These are phyloP conservation scores for Ophiostoma sp. DNA, from an alignment of 2,329 filamentous ascomycete genomes.

Conservation along the genomic window DNA sequence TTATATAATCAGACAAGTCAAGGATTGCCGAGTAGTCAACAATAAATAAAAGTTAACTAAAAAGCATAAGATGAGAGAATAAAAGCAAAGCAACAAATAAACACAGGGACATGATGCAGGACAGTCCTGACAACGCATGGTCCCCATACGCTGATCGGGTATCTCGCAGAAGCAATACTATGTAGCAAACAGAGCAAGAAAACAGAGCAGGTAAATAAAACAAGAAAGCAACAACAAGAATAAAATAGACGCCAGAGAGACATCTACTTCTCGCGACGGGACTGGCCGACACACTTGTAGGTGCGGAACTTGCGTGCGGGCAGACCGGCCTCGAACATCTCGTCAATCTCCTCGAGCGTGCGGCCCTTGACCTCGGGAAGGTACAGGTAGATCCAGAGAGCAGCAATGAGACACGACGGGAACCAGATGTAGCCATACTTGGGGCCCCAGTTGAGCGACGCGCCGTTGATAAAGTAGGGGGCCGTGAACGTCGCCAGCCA, in stretches of 20 bases:
- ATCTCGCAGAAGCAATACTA: slow-evolving; percentile 14
- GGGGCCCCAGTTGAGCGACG: slow-evolving; percentile 51
- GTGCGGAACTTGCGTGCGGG: slow-evolving; percentile 40
- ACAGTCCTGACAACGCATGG: slow-evolving; percentile 22
- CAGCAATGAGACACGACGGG: slow-evolving; percentile 34
- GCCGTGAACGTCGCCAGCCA: slow-evolving; percentile 55
- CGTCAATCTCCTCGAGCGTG: slow-evolving; percentile 51
- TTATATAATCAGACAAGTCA: neutral
- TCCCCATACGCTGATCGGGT: slow-evolving; percentile 23
- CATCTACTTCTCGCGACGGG: neutral
- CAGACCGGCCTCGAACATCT: slow-evolving; percentile 44
- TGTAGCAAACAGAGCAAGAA: neutral
- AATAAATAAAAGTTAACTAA: neutral
- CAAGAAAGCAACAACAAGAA: neutral
- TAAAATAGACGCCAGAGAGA: neutral
- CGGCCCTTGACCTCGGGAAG: slow-evolving; percentile 51
- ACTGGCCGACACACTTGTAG: slow-evolving; percentile 33
- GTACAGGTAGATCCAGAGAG: slow-evolving; percentile 44
- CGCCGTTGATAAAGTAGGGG: slow-evolving; percentile 55
- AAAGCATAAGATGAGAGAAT: neutral
- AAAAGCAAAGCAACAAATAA: neutral
- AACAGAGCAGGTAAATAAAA: neutral
- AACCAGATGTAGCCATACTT: slow-evolving; percentile 55
- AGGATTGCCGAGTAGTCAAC: neutral
- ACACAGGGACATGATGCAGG: slow-evolving; percentile 14